Evolutionary conservation across 345 rosid species (phyloP).

Genomic region (Corchorus olitorius): DNA sequence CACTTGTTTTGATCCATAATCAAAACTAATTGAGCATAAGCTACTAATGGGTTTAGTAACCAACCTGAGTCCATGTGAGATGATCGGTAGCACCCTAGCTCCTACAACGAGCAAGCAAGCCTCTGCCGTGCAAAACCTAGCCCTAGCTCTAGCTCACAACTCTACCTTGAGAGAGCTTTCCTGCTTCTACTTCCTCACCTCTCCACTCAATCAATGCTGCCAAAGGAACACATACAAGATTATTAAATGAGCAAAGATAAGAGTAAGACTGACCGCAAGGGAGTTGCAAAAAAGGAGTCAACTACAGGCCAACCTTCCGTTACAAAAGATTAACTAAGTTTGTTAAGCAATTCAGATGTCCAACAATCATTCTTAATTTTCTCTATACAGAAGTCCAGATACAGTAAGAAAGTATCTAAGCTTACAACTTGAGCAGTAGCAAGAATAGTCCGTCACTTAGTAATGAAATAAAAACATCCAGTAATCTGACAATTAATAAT

Average conservation of each 20-base stretch:
- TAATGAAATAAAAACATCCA: not conserved
- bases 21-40: not conserved
- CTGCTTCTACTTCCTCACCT: not conserved
- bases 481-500: not conserved
- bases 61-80: not conserved
- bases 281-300: not conserved
- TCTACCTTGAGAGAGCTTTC: not conserved
- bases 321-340: not conserved
- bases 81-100: not conserved
- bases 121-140: not conserved
- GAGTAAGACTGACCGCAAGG: not conserved
- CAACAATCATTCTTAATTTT: not conserved
- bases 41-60: not conserved
- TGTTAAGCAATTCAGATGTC: not conserved
- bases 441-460: not conserved
- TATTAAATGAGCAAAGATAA: not conserved
- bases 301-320: not conserved
- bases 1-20: not conserved
- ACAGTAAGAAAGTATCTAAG: not conserved
- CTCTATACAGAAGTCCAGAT: not conserved
- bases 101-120: not conserved
- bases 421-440: not conserved
- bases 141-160: constrained; percentile 2
- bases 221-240: not conserved
- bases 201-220: not conserved